Evolutionary conservation across 768 basidiomycete species (phyloP).

Genomic region (Peribolospora baueri): DNA sequence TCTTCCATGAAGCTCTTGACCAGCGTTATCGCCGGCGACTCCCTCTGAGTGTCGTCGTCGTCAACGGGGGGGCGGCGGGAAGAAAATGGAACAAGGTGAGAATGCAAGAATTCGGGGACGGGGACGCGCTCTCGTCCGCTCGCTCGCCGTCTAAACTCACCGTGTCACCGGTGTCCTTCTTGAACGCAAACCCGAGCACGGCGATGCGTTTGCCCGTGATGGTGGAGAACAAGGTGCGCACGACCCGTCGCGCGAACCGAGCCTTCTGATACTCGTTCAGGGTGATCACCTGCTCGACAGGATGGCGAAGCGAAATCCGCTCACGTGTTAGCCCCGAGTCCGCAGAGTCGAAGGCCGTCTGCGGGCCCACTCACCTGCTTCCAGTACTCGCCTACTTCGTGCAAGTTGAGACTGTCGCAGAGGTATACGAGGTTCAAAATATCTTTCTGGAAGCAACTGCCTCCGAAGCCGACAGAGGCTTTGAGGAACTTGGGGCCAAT

Average conservation of each 20-base stretch:
- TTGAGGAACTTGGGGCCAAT: constrained; percentile 89
- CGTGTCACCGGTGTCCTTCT: constrained; percentile 93
- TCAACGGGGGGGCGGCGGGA: not conserved
- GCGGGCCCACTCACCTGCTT: constrained; percentile 17
- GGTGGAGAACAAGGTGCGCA: constrained; percentile 91
- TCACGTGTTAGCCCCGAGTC: too few species aligned
- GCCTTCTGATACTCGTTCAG: constrained; percentile 98
- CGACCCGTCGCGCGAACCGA: constrained; percentile 83
- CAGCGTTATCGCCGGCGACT: constrained; percentile 82
- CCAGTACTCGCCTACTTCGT: constrained; percentile 96
- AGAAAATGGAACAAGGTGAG: not conserved
- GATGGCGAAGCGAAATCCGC: too few species aligned
- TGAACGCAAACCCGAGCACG: constrained; percentile 94
- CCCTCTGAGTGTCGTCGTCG: constrained; percentile 26
- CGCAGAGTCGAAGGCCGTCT: too few species aligned
- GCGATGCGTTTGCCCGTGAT: constrained; percentile 93
- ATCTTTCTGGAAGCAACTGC: constrained; percentile 98
- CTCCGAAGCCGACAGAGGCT: constrained; percentile 87
- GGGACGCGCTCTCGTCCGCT: too few species aligned
- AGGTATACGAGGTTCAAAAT: constrained; percentile 98
- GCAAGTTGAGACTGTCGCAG: constrained; percentile 75
- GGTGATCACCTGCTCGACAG: constrained; percentile 47
- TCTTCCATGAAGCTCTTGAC: constrained; percentile 82
- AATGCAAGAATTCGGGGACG: not conserved
- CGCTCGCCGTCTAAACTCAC: too few species aligned